Evolutionary conservation across 495 filamentous ascomycete species (phyloP), one percentile per base, ranked within the genome.

Genomic region (Penicillium psychrofluorescens): DNA sequence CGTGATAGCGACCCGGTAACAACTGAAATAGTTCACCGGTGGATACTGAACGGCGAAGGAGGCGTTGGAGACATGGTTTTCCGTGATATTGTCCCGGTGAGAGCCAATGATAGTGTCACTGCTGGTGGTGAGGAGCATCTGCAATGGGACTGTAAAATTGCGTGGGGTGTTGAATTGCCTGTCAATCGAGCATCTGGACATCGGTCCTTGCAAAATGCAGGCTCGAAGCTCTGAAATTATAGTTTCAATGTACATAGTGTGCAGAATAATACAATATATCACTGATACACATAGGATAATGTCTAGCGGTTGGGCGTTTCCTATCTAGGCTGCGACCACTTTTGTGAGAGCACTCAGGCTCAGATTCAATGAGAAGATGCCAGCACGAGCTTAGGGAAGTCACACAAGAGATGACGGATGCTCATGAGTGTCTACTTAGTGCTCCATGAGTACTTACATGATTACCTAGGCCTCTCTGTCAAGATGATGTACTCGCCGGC

Each of bases 401-500:
- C 4, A 16, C 15, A 4, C 4, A 16, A 16, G 15, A 16, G 1
- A 16, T 16, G 15, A 16, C 15, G 15, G 15, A 16, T 16, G 15
- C 4, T 16, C 15, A 16, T 16, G 15, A 16, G 15, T 16, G 15
- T 16, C 1, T 16, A 16, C 1, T 16, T 1, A 16, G 15, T 1
- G 4, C 15, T 16, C 15, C 15, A 1, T 16, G 15, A 16, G 15
- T 16, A 16, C 15, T 16, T 4, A 22, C 22, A 22, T 4, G 22
- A 22, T 22, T 22, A 22, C 22, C 22, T 0, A 22, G 22, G 6
- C 22, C 22, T 54, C 41, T 74, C 60, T 1, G 56, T 47, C 2
- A 60, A 49, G 2, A 70, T 75, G 35, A 66, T 59, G 48, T 75
- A 79, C 22, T 58, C 66, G n/a, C 64, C 68, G n/a, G 77, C 69